Evolutionary conservation across 352 stramenopile species (phyloP).

Genomic region (Phytophthora cryptogea): DNA sequence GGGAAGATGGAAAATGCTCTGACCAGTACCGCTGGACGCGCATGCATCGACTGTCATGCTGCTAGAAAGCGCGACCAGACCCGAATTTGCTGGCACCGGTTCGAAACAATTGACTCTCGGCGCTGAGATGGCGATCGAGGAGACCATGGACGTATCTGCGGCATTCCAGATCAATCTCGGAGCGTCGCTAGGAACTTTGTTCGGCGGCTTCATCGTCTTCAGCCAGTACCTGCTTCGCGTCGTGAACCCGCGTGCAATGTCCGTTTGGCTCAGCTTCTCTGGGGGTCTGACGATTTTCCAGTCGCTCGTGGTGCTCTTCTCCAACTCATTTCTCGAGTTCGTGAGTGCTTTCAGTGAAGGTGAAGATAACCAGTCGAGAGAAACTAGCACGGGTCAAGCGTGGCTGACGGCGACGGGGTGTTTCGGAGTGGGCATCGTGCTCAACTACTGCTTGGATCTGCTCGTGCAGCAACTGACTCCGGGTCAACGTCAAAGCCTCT

Average conservation of each 20-base stretch:
- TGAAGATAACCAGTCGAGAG: constrained; percentile 21
- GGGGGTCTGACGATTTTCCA: constrained; percentile 72
- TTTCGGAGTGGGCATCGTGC: constrained; percentile 85
- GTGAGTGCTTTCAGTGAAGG: constrained; percentile 23
- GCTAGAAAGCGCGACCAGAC: constrained; percentile 11
- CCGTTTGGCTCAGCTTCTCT: constrained; percentile 55
- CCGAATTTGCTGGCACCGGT: constrained; percentile 8
- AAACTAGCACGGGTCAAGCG: constrained; percentile 38
- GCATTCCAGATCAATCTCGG: constrained; percentile 49
- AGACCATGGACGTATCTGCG: constrained; percentile 20
- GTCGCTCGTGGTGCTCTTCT: constrained; percentile 73
- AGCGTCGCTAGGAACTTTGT: constrained; percentile 49
- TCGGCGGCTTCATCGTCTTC: constrained; percentile 67
- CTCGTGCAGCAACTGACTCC: constrained; percentile 46
- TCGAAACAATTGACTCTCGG: not conserved
- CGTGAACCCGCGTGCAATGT: constrained; percentile 49
- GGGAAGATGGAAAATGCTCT: constrained; percentile 5
- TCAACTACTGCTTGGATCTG: constrained; percentile 47
- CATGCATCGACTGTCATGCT: constrained; percentile 1
- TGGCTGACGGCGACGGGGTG: constrained; percentile 81
- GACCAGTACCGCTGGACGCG: constrained; percentile 5
- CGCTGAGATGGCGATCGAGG: constrained; percentile 19
- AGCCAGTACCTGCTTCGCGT: constrained; percentile 47
- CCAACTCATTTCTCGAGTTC: constrained; percentile 42
- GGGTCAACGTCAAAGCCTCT: constrained; percentile 18